Conservation (phyloP, 148 eudicot genomes). For the Camellia sinensis region DNA sequence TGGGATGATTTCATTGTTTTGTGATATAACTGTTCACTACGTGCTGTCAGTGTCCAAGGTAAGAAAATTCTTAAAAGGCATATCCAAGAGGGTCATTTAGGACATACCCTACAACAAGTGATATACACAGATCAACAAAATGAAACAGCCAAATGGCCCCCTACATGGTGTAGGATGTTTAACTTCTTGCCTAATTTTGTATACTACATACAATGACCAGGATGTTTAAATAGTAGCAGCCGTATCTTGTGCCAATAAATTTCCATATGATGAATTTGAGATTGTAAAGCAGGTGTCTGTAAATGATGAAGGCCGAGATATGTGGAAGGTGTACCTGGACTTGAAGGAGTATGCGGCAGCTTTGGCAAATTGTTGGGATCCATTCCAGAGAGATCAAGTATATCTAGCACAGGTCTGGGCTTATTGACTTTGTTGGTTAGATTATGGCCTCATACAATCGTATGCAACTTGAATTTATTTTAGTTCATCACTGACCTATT, state of each 20-base stretch:
- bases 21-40: background rate
- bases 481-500: too few species aligned
- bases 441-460: too few species aligned
- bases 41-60: background rate
- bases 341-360: constrained; percentile 9
- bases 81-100: too few species aligned
- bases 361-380: constrained; percentile 28
- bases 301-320: constrained; percentile 28
- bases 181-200: background rate
- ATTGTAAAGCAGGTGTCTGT: too few species aligned
- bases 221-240: too few species aligned
- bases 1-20: background rate
- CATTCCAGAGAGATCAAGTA: constrained; percentile 25
- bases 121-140: background rate
- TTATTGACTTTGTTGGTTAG: too few species aligned
- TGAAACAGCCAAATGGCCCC: background rate
- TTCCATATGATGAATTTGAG: too few species aligned
- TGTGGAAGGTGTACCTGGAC: constrained; percentile 95
- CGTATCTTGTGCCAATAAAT: too few species aligned
- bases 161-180: background rate
- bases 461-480: too few species aligned
- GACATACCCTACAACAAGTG: too few species aligned
- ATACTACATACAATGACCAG: background rate
- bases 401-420: too few species aligned
- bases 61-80: too few species aligned